Evolutionary conservation across 2,329 filamentous ascomycete genomes (phyloP), one percentile per base, ranked within the genome.

Genomic region (Biscogniauxia mediterranea): DNA sequence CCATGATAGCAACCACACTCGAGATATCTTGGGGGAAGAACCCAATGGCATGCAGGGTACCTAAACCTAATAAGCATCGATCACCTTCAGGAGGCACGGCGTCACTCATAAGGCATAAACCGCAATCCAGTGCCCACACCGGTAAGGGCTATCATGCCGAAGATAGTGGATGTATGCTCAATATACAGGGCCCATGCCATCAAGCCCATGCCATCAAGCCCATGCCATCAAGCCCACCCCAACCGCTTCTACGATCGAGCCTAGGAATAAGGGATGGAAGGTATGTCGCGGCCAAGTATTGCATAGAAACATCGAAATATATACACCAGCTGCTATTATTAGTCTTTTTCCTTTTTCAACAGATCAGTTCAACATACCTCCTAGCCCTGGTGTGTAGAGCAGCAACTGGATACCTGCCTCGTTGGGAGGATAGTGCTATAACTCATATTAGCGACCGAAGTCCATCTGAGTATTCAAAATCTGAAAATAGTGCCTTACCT

Each of bases 81-180:
- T 11, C 21, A 4, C 19, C 51, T 20, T 9, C n/a, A 1, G 19
- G 17, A 5, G 13, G 13, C 20, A 11, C 9, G 6, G n/a, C 13
- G 55, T 11, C 32, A 63, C 54, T 55, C 68, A 60, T 73, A 69
- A 5, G 86, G 86, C 83, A 89, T 90, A 68, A 89, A 82, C n/a
- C 86, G 80, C 13, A 89, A 73, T 0, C 87, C 88, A 0, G 84
- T 86, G 0, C 89, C 88, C 0, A 80, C 80, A 1, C 88, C 88
- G 0, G 85, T 80, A 1, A 91, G 72, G 0, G 82, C 86, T 77
- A 91, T 86, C 81, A 90, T 89, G 25, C 83, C 87, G 65, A 85
- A 89, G 21, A 90, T 81, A 7, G 84, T 73, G 0, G 76, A 70
- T 0, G 76, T 74, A 55, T 84, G 74, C 0, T 82, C 79, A 0